Evolutionary conservation across 768 basidiomycete genomes (phyloP).

Genomic region (Trametes cubensis): DNA sequence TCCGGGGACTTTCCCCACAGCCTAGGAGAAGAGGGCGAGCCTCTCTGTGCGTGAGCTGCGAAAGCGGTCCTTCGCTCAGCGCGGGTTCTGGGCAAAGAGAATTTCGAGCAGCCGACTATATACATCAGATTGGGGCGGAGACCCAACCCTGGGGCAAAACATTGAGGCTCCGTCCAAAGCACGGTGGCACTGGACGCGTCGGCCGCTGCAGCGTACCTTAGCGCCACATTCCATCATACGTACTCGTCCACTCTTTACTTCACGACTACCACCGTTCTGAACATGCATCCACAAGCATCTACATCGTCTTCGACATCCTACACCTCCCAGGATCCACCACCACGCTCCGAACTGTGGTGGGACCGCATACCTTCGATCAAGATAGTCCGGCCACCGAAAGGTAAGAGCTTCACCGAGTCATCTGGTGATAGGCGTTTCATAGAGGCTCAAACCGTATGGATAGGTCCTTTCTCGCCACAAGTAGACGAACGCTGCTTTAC

Average conservation of each 20-base stretch:
- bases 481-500: constrained; percentile 41
- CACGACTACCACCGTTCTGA: background rate
- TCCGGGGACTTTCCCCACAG: constrained; percentile 97
- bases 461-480: constrained; percentile 35
- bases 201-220: background rate
- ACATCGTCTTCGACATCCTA: constrained; percentile 12
- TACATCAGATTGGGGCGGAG: background rate
- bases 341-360: constrained; percentile 24
- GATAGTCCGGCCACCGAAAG: constrained; percentile 30
- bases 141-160: background rate
- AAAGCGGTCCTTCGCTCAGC: constrained; percentile 70
- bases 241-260: background rate
- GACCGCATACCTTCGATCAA: constrained; percentile 30
- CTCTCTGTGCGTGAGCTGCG: constrained; percentile 80
- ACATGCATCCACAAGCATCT: constrained; percentile 1
- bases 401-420: constrained; percentile 6
- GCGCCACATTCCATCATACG: too few species aligned
- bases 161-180: background rate
- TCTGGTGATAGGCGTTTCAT: background rate
- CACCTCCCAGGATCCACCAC: constrained; percentile 13
- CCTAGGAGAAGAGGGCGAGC: constrained; percentile 47
- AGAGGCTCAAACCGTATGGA: background rate
- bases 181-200: background rate
- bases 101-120: background rate
- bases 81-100: background rate